phyloP scores from a whole-genome alignment of 169 alveolate genomes.

The Miamiensis avidus region DNA sequence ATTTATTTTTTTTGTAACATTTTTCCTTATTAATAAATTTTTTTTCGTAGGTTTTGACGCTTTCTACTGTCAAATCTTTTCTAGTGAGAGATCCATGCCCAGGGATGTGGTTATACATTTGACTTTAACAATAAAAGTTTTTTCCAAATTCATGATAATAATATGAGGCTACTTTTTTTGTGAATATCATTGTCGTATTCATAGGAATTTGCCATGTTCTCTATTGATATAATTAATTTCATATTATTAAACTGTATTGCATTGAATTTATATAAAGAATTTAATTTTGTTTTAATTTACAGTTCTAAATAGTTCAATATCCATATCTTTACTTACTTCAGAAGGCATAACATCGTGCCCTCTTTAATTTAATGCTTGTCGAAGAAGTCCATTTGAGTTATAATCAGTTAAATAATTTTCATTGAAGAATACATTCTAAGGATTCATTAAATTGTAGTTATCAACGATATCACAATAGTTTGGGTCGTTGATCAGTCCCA shows the following conservation, averaged over 20 bases:
- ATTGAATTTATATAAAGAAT: too few relatives aligned
- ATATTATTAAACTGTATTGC: too few relatives aligned
- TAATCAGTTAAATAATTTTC: conserved; percentile 2
- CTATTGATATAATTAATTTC: neutral
- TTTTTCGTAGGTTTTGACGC: conserved; percentile 30
- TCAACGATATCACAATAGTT: conserved; percentile 4
- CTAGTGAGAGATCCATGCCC: conserved; percentile 23
- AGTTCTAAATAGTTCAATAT: neutral
- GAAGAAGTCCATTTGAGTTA: neutral
- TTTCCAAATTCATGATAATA: conserved; percentile 21
- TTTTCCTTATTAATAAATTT: conserved; percentile 15
- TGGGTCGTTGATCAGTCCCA: conserved; percentile 12
- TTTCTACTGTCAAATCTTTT: conserved; percentile 25
- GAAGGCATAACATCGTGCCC: conserved; percentile 8
- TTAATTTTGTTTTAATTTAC: neutral
- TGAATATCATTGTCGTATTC: conserved; percentile 7
- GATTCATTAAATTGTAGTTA: neutral
- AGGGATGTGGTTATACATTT: conserved; percentile 43
- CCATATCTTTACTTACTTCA: conserved; percentile 3
- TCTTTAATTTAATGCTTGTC: conserved; percentile 3
- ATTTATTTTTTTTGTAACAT: conserved; percentile 33
- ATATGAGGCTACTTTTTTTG: conserved; percentile 1
- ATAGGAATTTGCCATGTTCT: conserved; percentile 1
- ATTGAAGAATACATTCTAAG: neutral
- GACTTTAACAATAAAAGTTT: conserved; percentile 21